Base-by-base conservation (phyloP, 2,329 filamentous ascomycete species). In the Xylaria sp. region DNA sequence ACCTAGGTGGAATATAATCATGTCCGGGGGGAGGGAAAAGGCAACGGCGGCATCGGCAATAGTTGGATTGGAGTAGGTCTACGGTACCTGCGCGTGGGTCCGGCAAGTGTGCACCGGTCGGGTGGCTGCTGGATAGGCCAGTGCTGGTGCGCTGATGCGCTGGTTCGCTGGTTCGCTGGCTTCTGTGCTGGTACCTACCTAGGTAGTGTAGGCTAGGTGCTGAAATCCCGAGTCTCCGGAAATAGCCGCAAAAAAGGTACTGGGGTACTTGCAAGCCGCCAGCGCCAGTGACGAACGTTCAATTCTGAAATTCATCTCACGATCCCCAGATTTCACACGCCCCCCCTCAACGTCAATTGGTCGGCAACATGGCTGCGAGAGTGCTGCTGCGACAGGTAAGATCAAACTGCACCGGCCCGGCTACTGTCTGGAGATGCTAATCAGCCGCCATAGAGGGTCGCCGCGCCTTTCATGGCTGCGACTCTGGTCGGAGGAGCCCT, bases 341-440 rank as follows among this genome's bases (percentile, higher is more conserved):
- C 46, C 52, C 55, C 58, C 55, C 53, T 61, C 60, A 63, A 65
- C 70, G 68, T 77, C 80, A 80, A 83, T 81, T 82, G 59, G 80
- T 79, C 77, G 74, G 72, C 73, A 81, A 75, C 75, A 87, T 87
- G 84, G 83, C 83, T 78, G 81, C 84, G 72, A 83, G 83, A 85
- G 78, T 85, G 77, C 78, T 86, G 76, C 77, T 86, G 72, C 81
- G 80, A 76, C 80, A 79, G 81, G 84, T 87, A 73, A 74, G 78
- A 15, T 59, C 10, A 46, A 21, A 4, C 6, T 15, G 21, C 29
- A 35, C 13, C 2, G 27, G n/a, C 43, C 38, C 62, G 52, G 54
- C 56, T 57, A 63, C 65, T 54, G 60, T 53, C 37, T 19, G 3
- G 33, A 29, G 29, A 53, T 66, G 66, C 71, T 75, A 68, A 77